phyloP scores from a whole-genome alignment of 2,329 filamentous ascomycete genomes.

The Nigrospora oryzae region DNA sequence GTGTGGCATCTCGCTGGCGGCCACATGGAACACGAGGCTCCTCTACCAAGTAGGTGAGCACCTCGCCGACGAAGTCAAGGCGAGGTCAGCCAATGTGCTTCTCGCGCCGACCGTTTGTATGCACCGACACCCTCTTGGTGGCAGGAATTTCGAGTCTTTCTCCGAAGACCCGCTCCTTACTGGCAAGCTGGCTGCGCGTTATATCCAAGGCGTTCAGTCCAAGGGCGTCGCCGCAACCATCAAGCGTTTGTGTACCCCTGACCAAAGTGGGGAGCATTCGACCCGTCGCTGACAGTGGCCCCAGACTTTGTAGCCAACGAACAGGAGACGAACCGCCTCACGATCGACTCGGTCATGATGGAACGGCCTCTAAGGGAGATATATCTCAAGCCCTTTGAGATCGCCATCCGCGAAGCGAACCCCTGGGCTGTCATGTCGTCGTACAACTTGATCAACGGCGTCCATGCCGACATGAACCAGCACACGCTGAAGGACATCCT shows the following conservation, averaged over 20 bases:
- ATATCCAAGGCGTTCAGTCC: constrained; percentile 65
- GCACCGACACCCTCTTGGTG: constrained; percentile 75
- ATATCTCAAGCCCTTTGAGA: constrained; percentile 69
- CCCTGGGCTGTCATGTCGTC: constrained; percentile 64
- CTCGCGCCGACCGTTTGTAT: constrained; percentile 74
- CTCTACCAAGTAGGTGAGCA: constrained; percentile 62
- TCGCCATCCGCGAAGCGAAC: constrained; percentile 59
- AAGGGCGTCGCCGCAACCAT: constrained; percentile 68
- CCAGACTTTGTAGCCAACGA: constrained; percentile 63
- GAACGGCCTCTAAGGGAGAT: constrained; percentile 61
- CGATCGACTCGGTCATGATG: constrained; percentile 54
- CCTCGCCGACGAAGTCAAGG: constrained; percentile 63
- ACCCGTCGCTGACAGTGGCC: constrained; percentile 1
- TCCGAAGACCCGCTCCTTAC: constrained; percentile 75
- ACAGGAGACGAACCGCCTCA: constrained; percentile 60
- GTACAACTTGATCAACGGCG: constrained; percentile 59
- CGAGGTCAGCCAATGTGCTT: constrained; percentile 65
- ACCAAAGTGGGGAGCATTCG: background rate
- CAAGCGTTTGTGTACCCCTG: constrained; percentile 48
- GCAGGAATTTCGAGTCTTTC: constrained; percentile 80
- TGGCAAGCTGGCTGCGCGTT: constrained; percentile 63
- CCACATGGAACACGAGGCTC: constrained; percentile 69
- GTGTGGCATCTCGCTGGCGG: constrained; percentile 69
- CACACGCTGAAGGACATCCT: constrained; percentile 48
- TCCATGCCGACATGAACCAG: constrained; percentile 49